A percentile compares a stretch with the other conserved stretches of the same genome.
phyloP scores from a whole-genome alignment of 805 yeast genomes.

The Pichia manshurica region DNA sequence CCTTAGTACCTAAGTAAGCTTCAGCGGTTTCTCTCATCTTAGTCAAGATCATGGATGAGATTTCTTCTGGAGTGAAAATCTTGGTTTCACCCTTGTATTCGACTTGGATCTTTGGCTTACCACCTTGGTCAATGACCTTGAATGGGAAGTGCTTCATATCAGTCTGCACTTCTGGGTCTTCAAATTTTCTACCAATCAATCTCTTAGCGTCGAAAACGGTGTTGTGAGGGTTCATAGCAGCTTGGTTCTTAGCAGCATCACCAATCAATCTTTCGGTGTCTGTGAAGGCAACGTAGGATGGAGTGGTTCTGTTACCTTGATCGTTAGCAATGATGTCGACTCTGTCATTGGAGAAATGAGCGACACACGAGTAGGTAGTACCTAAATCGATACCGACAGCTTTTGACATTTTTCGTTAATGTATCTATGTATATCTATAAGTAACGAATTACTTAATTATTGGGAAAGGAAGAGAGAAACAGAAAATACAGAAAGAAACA shows the following conservation, averaged over 20 bases:
- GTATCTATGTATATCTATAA: background rate
- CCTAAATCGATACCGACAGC: conserved; percentile 77
- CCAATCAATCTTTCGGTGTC: conserved; percentile 91
- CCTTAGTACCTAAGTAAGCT: conserved; percentile 43
- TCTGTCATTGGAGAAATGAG: conserved; percentile 84
- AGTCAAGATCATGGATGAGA: conserved; percentile 78
- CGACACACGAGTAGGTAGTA: conserved; percentile 93
- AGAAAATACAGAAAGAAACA: background rate
- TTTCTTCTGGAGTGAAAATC: conserved; percentile 89
- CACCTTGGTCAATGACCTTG: conserved; percentile 71
- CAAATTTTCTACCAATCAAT: conserved; percentile 84
- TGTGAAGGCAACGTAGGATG: conserved; percentile 93
- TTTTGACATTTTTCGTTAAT: conserved; percentile 35
- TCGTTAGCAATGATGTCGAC: conserved; percentile 96
- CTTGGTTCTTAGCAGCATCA: conserved; percentile 97
- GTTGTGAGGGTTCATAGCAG: conserved; percentile 87
- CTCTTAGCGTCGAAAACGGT: conserved; percentile 91
- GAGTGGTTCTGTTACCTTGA: conserved; percentile 98
- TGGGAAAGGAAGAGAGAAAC: background rate
- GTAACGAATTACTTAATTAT: background rate
- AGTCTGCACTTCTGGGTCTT: conserved; percentile 78
- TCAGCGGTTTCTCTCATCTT: conserved; percentile 67
- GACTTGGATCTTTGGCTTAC: conserved; percentile 86
- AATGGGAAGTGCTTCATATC: conserved; percentile 91
- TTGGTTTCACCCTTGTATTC: conserved; percentile 93